Evolutionary conservation across 2,329 filamentous ascomycete species (phyloP), one percentile per base, ranked within the genome.

Genomic region (Cephalotrichum gorgonifer): DNA sequence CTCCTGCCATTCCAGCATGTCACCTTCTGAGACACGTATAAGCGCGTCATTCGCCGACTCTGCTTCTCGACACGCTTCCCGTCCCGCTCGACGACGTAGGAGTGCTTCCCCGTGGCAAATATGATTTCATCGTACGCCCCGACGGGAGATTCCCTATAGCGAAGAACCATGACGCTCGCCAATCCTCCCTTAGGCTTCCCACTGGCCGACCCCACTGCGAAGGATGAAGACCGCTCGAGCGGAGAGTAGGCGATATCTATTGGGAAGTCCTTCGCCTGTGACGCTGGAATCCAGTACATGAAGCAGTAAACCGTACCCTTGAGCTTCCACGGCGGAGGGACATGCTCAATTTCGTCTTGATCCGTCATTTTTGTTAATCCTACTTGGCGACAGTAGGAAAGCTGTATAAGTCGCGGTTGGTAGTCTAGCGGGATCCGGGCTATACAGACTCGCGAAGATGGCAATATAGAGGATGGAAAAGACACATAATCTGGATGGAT

Each of bases 111-210:
- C 0, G 75, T 74, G 2, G 66, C 58, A 27, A 77, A 54, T 25
- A 74, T 59, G 49, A 78, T 56, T 58, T 78, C 75, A 53, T 78
- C 75, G 50, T 79, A 78, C 0, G 73, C 65, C 0, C 75, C 75
- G 3, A 74, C 73, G 0, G 74, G 74, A 4, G 67, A 72, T 20
- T 74, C 66, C 1, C 58, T 62, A 56, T 78, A 78, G 8, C 74
- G 66, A 27, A 78, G 64, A 48, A 78, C 58, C 58, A 76, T 73
- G 15, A 76, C 60, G 62, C 72, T 70, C 53, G 68, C 64, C 6
- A 75, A 52, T 0, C 74, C 73, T 15, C 73, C 72, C 15, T 64
- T 53, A 5, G 68, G 63, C 28, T 60, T 56, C n/a, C 67, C 68
- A 1, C 64, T 61, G 1, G 57, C 54, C 1, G 54, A 42, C 2